A percentile compares a stretch with the other conserved stretches of the same genome.
Evolutionary conservation across 192 early-diverging fungal genomes (phyloP).

Genomic region (Pilobolus umbonatus): DNA sequence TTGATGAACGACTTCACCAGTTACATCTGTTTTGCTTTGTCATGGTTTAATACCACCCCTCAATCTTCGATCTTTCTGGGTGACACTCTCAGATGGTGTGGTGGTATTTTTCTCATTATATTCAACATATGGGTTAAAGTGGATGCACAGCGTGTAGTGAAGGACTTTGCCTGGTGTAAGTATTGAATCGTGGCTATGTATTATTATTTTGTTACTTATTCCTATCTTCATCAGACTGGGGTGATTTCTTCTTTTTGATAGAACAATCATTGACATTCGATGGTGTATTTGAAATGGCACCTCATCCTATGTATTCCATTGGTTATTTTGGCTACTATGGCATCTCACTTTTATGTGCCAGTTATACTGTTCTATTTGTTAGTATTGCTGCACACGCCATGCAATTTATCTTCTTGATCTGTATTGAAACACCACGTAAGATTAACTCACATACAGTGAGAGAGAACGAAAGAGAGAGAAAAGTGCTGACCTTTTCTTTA

Average conservation of each 20-base stretch:
- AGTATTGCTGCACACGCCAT: constrained; percentile 81
- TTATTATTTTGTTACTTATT: not conserved
- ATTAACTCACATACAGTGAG: no score
- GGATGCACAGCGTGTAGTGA: constrained; percentile 92
- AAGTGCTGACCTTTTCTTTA: not conserved
- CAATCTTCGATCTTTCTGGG: constrained; percentile 54
- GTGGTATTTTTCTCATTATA: constrained; percentile 71
- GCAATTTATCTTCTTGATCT: constrained; percentile 84
- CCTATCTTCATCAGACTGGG: constrained; percentile 72
- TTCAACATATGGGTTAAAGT: constrained; percentile 97
- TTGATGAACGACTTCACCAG: constrained; percentile 89
- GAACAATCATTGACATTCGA: constrained; percentile 89
- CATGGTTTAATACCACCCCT: constrained; percentile 69
- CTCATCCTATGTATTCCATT: constrained; percentile 99
- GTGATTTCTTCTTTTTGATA: constrained; percentile 96
- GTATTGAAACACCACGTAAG: constrained; percentile 90
- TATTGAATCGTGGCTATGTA: constrained; percentile 6
- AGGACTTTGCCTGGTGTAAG: constrained; percentile 97
- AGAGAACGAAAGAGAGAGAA: no score
- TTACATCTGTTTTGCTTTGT: constrained; percentile 78
- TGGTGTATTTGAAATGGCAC: constrained; percentile 94
- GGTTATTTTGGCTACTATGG: constrained; percentile 98
- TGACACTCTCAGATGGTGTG: constrained; percentile 70
- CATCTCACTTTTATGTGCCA: constrained; percentile 84
- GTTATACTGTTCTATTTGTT: constrained; percentile 87